Evolutionary conservation across 2,329 filamentous ascomycete genomes (phyloP).

Genomic region (Penicillium aurantiogriseum): DNA sequence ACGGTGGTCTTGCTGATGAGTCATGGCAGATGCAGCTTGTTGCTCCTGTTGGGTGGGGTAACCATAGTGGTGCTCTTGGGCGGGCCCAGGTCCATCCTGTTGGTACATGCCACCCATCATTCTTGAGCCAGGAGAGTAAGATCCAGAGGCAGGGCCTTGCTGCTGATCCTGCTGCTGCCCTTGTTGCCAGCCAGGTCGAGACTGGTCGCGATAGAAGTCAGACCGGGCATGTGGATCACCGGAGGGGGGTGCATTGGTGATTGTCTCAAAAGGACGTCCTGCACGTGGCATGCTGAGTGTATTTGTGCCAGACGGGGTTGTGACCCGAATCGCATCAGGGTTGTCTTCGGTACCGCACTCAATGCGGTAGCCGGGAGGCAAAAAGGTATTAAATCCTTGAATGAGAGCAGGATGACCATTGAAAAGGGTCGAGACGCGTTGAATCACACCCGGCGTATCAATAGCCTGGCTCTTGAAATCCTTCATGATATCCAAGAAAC

Average conservation of each 20-base stretch:
- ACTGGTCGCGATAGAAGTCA: constrained; percentile 42
- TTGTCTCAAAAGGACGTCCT: constrained; percentile 37
- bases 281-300: constrained; percentile 71
- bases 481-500: constrained; percentile 98
- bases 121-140: constrained; percentile 44
- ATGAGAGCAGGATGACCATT: constrained; percentile 93
- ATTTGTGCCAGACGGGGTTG: constrained; percentile 95
- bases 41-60: constrained; percentile 46
- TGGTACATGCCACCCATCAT: constrained; percentile 40
- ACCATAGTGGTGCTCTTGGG: constrained; percentile 46
- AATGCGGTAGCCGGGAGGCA: constrained; percentile 92
- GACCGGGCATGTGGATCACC: constrained; percentile 34
- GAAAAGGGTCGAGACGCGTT: constrained; percentile 91
- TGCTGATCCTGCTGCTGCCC: constrained; percentile 31
- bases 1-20: constrained; percentile 64
- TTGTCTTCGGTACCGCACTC: constrained; percentile 93
- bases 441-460: constrained; percentile 95
- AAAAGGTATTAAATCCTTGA: constrained; percentile 96
- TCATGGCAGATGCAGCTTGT: constrained; percentile 48
- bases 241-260: constrained; percentile 33
- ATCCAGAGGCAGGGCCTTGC: constrained; percentile 32
- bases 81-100: constrained; percentile 37
- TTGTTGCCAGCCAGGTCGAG: constrained; percentile 42
- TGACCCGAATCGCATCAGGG: constrained; percentile 93
- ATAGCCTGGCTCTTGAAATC: constrained; percentile 99